Evolutionary conservation across 2,329 filamentous ascomycete species (phyloP).

Genomic region (Biscogniauxia mediterranea): DNA sequence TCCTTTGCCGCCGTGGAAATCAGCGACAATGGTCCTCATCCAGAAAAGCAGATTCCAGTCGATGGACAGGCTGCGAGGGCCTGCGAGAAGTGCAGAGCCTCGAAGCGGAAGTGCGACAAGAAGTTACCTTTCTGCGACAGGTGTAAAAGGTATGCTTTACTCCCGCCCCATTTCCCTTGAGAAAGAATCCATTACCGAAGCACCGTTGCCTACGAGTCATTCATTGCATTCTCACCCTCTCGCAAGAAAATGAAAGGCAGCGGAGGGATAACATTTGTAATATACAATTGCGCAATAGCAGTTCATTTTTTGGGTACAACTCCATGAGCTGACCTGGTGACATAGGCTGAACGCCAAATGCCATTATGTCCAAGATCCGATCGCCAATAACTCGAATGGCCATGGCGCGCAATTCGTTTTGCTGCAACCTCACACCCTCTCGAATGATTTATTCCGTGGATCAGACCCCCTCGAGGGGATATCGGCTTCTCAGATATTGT

Average conservation of each 20-base stretch:
- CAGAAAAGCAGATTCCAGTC: slow-evolving; percentile 6
- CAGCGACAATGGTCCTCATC: slow-evolving; percentile 9
- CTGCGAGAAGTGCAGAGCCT: slow-evolving; percentile 35
- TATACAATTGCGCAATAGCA: no score
- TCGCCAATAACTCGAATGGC: slow-evolving; percentile 21
- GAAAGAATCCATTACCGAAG: neutral
- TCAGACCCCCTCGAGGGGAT: slow-evolving; percentile 35
- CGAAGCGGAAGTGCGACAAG: slow-evolving; percentile 35
- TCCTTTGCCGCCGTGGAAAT: slow-evolving; percentile 10
- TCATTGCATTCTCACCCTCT: no score
- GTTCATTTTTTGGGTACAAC: neutral
- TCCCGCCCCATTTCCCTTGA: neutral
- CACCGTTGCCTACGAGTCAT: no score
- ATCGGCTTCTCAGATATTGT: slow-evolving; percentile 38
- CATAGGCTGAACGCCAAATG: slow-evolving; percentile 34
- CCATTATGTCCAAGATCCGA: slow-evolving; percentile 31
- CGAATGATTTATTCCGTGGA: slow-evolving; percentile 29
- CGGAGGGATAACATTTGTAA: no score
- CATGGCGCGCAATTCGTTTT: slow-evolving; percentile 29
- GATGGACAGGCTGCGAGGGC: slow-evolving; percentile 28
- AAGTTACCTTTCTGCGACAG: slow-evolving; percentile 33
- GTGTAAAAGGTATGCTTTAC: slow-evolving; percentile 29
- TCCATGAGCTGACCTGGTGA: slow-evolving; percentile 13
- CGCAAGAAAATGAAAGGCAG: no score
- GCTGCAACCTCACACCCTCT: slow-evolving; percentile 29